phyloP scores from a whole-genome alignment of 164 flowering plant genomes.

The Magnolia changhungtana region DNA sequence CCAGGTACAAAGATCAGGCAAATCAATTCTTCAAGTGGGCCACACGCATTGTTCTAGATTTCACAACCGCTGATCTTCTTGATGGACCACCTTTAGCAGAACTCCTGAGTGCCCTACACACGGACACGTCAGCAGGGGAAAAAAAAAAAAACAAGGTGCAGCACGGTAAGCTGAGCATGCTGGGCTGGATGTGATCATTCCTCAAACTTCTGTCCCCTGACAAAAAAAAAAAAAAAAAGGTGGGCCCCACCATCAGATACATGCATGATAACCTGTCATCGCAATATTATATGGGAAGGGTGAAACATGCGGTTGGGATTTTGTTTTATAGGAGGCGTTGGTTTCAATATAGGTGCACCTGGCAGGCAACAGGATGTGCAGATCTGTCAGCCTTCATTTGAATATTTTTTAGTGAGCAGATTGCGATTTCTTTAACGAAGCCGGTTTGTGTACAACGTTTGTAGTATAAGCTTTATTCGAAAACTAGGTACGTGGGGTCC shows the following conservation, averaged over 20 bases:
- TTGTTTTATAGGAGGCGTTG: not conserved
- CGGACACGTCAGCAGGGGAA: not conserved
- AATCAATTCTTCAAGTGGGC: not conserved
- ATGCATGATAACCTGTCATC: not conserved
- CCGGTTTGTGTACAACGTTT: too few relatives aligned
- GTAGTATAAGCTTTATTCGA: too few relatives aligned
- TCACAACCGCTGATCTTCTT: not conserved
- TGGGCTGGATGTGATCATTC: not conserved
- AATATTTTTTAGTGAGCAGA: too few relatives aligned
- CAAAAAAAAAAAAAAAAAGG: too few relatives aligned
- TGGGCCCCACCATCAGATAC: not conserved
- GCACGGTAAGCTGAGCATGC: not conserved
- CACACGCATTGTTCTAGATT: not conserved
- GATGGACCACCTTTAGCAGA: too few relatives aligned
- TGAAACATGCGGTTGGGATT: slow-evolving; percentile 10
- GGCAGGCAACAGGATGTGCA: not conserved
- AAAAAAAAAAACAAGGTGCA: not conserved
- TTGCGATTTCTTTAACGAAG: too few relatives aligned
- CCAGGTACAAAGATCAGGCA: not conserved
- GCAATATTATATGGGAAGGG: not conserved
- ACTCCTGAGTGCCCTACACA: not conserved
- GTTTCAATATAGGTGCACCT: not conserved
- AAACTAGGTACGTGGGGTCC: too few relatives aligned
- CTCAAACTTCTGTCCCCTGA: not conserved
- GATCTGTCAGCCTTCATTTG: not conserved